phyloP scores from a whole-genome alignment of 2,329 filamentous ascomycete genomes.

The Phaeomoniella chlamydospora region DNA sequence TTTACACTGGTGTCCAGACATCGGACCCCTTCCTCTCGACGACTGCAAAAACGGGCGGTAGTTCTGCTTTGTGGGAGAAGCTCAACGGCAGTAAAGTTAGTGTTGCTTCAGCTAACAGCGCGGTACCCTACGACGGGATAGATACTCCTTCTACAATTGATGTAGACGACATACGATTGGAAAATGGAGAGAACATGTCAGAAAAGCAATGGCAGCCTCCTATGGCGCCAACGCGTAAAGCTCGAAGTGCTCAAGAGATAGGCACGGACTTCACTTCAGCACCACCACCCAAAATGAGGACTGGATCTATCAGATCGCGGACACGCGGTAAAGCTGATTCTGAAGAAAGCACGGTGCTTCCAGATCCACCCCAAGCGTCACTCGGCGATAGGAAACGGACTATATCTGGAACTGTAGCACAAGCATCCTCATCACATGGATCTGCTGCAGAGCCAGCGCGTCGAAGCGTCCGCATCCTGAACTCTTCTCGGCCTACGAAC shows the following conservation, averaged over 20 bases:
- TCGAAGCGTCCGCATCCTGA: constrained; percentile 60
- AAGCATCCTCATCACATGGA: constrained; percentile 38
- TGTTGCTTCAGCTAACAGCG: constrained; percentile 18
- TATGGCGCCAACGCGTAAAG: constrained; percentile 30
- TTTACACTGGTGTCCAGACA: constrained; percentile 19
- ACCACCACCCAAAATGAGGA: constrained; percentile 50
- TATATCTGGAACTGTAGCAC: constrained; percentile 61
- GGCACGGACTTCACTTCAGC: constrained; percentile 38
- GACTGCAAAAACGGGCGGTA: constrained; percentile 17
- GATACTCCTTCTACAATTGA: constrained; percentile 47
- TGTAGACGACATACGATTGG: constrained; percentile 22
- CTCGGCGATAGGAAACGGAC: constrained; percentile 58
- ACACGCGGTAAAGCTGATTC: constrained; percentile 22
- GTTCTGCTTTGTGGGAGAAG: constrained; percentile 33
- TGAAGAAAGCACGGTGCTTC: constrained; percentile 22
- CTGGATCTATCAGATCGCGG: constrained; percentile 28
- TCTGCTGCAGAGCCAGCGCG: constrained; percentile 41
- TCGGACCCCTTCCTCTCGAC: constrained; percentile 27
- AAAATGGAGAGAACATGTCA: constrained; percentile 14
- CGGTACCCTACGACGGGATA: constrained; percentile 36
- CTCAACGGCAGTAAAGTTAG: constrained; percentile 30
- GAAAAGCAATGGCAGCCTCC: constrained; percentile 25
- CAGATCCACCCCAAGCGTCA: constrained; percentile 24
- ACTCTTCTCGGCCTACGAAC: constrained; percentile 50
- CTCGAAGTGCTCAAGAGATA: constrained; percentile 37